Conservation (phyloP, 2,329 filamentous ascomycete genomes). For the Rutstroemia sp. region DNA sequence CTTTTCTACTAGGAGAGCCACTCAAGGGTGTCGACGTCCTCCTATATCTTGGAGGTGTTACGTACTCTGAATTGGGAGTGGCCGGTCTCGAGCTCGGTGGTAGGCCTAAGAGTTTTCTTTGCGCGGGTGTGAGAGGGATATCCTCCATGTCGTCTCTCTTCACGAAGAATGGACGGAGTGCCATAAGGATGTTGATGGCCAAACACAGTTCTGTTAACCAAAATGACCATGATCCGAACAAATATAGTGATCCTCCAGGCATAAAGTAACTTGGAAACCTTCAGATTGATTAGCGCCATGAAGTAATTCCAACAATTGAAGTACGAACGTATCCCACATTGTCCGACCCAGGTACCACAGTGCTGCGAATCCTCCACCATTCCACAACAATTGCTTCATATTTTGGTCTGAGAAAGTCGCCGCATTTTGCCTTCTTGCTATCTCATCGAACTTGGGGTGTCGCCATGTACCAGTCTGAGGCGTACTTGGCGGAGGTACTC, state of each 20-base stretch:
- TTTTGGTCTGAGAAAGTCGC: conserved; percentile 75
- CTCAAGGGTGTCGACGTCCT: conserved; percentile 56
- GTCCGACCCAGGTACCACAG: conserved; percentile 39
- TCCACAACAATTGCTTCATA: conserved; percentile 61
- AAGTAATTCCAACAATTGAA: not conserved
- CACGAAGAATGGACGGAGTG: conserved; percentile 65
- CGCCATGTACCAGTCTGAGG: conserved; percentile 67
- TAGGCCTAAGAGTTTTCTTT: conserved; percentile 78
- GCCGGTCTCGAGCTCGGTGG: conserved; percentile 55
- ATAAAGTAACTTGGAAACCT: conserved; percentile 27
- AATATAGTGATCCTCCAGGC: conserved; percentile 15
- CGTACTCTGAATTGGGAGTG: conserved; percentile 64
- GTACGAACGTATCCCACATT: conserved; percentile 24
- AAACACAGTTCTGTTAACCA: conserved; percentile 48
- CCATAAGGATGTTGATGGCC: conserved; percentile 62
- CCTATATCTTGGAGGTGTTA: conserved; percentile 81
- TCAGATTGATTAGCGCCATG: conserved; percentile 7
- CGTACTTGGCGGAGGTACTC: not conserved
- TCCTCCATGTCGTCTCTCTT: conserved; percentile 73
- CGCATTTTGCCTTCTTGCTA: conserved; percentile 71
- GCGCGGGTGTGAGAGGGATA: conserved; percentile 83
- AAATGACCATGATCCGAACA: conserved; percentile 31
- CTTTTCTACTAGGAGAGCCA: conserved; percentile 52
- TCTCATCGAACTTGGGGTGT: conserved; percentile 83
- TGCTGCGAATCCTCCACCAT: conserved; percentile 47